Conservation (phyloP, 129 eudicot species). For the Rutidosis leptorrhynchoides region DNA sequence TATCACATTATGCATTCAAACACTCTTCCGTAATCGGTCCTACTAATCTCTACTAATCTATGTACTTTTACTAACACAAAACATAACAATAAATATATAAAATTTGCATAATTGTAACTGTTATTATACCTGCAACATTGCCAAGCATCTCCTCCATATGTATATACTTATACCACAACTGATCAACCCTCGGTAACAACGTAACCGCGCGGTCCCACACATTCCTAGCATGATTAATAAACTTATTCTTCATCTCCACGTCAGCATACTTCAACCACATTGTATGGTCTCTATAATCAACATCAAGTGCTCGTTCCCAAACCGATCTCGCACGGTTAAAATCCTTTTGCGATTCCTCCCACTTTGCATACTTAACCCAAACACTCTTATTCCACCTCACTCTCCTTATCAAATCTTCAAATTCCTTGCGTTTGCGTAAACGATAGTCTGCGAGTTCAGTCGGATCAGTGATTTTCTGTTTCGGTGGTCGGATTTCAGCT, state of each 20-base stretch:
- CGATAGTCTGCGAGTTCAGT: conserved; percentile 88
- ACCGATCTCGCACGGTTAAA: conserved; percentile 70
- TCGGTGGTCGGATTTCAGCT: conserved; percentile 91
- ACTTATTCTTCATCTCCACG: conserved; percentile 90
- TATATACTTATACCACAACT: conserved; percentile 89
- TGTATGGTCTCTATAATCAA: conserved; percentile 69
- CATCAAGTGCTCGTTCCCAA: conserved; percentile 84
- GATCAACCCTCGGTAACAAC: conserved; percentile 81
- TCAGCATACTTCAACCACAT: conserved; percentile 93
- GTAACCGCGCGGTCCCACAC: conserved; percentile 90
- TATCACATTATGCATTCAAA: background rate
- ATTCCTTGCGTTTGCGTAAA: conserved; percentile 80
- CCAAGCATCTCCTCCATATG: conserved; percentile 98
- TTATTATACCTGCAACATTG: conserved; percentile 58
- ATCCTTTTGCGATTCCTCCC: conserved; percentile 94
- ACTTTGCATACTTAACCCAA: conserved; percentile 92
- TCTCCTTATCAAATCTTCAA: conserved; percentile 69
- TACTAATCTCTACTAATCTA: too few species aligned
- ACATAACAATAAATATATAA: background rate
- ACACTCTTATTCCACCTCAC: conserved; percentile 83
- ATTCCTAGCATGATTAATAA: conserved; percentile 71
- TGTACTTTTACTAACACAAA: background rate
- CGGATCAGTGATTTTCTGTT: conserved; percentile 83
- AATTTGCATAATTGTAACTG: background rate
- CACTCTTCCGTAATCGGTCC: too few species aligned